Evolutionary conservation across 1,284 basidiomycete species (phyloP).

Genomic region (Pterulicium gracile): DNA sequence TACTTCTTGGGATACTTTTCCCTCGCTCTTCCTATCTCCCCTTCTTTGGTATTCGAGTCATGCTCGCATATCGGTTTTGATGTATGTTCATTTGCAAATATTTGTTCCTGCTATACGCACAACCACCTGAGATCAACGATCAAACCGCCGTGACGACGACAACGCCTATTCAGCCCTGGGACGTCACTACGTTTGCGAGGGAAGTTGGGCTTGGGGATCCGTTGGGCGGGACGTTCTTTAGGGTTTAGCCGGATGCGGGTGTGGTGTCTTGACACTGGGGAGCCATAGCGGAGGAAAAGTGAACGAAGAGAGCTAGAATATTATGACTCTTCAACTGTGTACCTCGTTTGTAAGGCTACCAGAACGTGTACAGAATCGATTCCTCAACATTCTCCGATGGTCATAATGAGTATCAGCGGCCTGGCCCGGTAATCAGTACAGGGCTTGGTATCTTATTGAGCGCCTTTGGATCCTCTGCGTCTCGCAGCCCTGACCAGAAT

Average conservation of each 20-base stretch:
- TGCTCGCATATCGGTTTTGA: too few relatives aligned
- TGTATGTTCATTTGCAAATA: constrained; percentile 22
- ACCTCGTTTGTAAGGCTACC: too few relatives aligned
- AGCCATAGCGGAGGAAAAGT: background rate
- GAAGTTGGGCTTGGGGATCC: constrained; percentile 33
- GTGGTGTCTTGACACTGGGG: too few relatives aligned
- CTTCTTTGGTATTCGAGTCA: constrained; percentile 8
- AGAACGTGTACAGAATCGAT: too few relatives aligned
- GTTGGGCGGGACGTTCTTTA: constrained; percentile 39
- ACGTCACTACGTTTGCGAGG: constrained; percentile 32
- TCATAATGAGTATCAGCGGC: too few relatives aligned
- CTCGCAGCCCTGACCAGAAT: too few relatives aligned
- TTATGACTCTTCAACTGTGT: too few relatives aligned
- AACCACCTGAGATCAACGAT: constrained; percentile 28
- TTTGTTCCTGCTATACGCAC: constrained; percentile 36
- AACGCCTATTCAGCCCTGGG: constrained; percentile 29
- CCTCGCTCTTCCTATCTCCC: constrained; percentile 7
- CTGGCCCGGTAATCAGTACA: too few relatives aligned
- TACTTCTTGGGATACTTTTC: background rate
- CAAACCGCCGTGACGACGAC: constrained; percentile 31
- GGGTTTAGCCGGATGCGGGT: constrained; percentile 26
- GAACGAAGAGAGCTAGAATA: too few relatives aligned
- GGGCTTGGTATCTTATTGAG: too few relatives aligned
- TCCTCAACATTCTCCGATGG: too few relatives aligned
- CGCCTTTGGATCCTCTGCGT: too few relatives aligned